Evolutionary conservation across 2,329 filamentous ascomycete species (phyloP), one percentile per base, ranked within the genome.

Genomic region (Colletotrichum spinosum): DNA sequence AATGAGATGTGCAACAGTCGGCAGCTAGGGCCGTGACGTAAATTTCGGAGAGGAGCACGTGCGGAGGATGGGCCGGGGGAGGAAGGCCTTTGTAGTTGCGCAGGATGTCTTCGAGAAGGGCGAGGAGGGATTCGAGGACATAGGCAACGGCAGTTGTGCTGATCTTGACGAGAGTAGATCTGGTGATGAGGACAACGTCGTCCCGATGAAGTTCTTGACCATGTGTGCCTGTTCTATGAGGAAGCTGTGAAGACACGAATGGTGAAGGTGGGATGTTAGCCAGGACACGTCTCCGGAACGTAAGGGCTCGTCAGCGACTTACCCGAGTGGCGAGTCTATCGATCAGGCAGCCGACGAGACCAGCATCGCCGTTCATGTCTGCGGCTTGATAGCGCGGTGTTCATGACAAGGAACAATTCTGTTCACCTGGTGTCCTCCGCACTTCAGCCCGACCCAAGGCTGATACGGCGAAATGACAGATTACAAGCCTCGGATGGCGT

Each of bases 1-100:
- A 90, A 72, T 89, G 84, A 57, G 84, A 83, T 55, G 84, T 82
- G 70, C 88, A 91, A 72, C 89, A 91, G 71, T 91, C 88, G 72
- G 88, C 86, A 41, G 88, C 81, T 46, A 91, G 79, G 52, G 85
- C 83, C 54, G 91, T 76, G n/a, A 90, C 79, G 70, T 89, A 91
- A 52, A 88, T 78, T 73, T 91, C 88, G 15, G 89, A 90, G 51
- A 87, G 81, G 38, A 90, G 77, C 55, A 91, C 81, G 71, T 90
- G 86, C 42, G 81, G 78, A 2, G 88, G 87, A 70, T 89, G 87
- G 25, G 79, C 76, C 15, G 39, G 58, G 9, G 62, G 62, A 50
- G 81, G 75, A 59, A 86, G 77, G 53, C 72, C 76, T 67, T 82
- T 82, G 72, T 87, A 87, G 4, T 86, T 84, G 54, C 83, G 83